Percentiles rank a stretch among this genome's conserved stretches.
Evolutionary conservation across 805 yeast species (phyloP).

Genomic region (Ogataea populi-albae): DNA sequence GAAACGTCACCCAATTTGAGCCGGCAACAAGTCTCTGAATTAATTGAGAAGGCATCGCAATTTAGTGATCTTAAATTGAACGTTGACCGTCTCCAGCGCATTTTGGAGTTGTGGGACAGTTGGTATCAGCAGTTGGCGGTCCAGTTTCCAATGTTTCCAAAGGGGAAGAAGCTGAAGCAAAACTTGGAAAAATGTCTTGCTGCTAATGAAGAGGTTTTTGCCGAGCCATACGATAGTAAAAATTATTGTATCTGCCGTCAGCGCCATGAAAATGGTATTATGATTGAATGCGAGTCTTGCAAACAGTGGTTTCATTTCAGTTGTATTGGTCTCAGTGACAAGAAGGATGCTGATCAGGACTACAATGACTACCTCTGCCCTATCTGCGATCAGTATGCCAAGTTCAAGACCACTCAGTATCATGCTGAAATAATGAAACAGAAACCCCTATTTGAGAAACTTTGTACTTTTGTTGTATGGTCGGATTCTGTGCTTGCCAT

Average conservation of each 20-base stretch:
- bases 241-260: constrained; percentile 62
- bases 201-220: constrained; percentile 15
- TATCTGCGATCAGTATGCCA: constrained; percentile 42
- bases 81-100: constrained; percentile 7
- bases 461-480: constrained; percentile 13
- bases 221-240: constrained; percentile 15
- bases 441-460: constrained; percentile 12
- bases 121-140: constrained; percentile 16
- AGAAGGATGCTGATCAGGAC: constrained; percentile 25
- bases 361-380: constrained; percentile 49
- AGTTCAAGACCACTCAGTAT: constrained; percentile 19
- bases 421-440: constrained; percentile 11
- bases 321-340: constrained; percentile 44
- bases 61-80: constrained; percentile 10
- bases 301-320: constrained; percentile 68
- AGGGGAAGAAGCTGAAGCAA: constrained; percentile 14
- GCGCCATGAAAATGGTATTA: constrained; percentile 51
- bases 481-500: constrained; percentile 15
- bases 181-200: constrained; percentile 11
- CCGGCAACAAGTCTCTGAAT: constrained; percentile 9
- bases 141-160: constrained; percentile 10
- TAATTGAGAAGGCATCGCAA: constrained; percentile 9
- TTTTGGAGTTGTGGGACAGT: constrained; percentile 8
- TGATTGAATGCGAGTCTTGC: constrained; percentile 71
- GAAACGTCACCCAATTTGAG: constrained; percentile 6